Percentiles rank a stretch among this genome's conserved stretches.
Evolutionary conservation across 331 rosid species (phyloP).

Genomic region (Cydonia oblonga): DNA sequence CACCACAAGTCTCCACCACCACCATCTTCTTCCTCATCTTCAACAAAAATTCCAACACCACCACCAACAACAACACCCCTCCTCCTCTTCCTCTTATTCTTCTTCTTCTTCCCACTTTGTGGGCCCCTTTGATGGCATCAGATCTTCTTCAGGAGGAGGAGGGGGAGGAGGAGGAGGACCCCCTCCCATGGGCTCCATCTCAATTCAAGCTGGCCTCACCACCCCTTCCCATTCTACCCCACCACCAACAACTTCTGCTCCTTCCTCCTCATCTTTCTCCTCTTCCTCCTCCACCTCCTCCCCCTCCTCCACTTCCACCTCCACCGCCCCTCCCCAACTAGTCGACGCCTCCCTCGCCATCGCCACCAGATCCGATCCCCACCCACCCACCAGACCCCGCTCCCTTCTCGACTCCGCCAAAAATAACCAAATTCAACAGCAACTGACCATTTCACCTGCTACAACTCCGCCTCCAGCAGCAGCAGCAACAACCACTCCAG

Average conservation of each 20-base stretch:
- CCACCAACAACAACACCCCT: neutral
- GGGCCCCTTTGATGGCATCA: slow-evolving; percentile 58
- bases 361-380: slow-evolving; percentile 75
- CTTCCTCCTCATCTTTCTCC: slow-evolving; percentile 14
- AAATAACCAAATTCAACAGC: slow-evolving; percentile 19
- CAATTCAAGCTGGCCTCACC: slow-evolving; percentile 37
- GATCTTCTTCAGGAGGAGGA: slow-evolving; percentile 11
- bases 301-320: slow-evolving; percentile 24
- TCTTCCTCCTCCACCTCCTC: slow-evolving; percentile 26
- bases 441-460: slow-evolving; percentile 16
- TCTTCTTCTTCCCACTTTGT: slow-evolving; percentile 24
- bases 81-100: neutral
- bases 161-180: slow-evolving; percentile 6
- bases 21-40: slow-evolving; percentile 10
- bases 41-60: slow-evolving; percentile 17
- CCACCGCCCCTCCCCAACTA: slow-evolving; percentile 31
- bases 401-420: slow-evolving; percentile 16
- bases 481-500: neutral
- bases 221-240: neutral
- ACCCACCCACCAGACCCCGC: slow-evolving; percentile 17
- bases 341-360: slow-evolving; percentile 78
- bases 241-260: slow-evolving; percentile 1
- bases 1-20: slow-evolving; percentile 19
- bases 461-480: neutral
- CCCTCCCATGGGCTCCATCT: slow-evolving; percentile 52